Evolutionary conservation across 2,329 filamentous ascomycete genomes (phyloP).

Genomic region (Tothia fuscella): DNA sequence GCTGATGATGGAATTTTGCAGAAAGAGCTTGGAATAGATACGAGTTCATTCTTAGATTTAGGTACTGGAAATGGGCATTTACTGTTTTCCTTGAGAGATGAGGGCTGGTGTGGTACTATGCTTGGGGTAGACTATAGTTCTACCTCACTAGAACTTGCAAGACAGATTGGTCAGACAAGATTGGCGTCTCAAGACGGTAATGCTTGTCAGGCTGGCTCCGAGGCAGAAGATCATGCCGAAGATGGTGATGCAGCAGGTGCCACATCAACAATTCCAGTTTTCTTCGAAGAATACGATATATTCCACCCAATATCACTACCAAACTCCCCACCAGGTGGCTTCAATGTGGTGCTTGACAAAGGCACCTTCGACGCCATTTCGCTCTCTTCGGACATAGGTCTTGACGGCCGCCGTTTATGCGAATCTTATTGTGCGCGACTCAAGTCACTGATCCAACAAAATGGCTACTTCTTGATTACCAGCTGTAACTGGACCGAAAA

Average conservation of each 20-base stretch:
- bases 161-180: conserved; percentile 37
- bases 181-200: conserved; percentile 2
- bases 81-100: conserved; percentile 65
- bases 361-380: conserved; percentile 95
- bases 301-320: conserved; percentile 5
- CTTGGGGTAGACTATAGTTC: conserved; percentile 82
- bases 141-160: conserved; percentile 62
- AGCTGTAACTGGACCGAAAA: conserved; percentile 97
- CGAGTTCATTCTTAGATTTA: conserved; percentile 62
- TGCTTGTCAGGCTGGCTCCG: conserved; percentile 14
- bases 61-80: conserved; percentile 92
- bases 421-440: conserved; percentile 65
- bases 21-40: conserved; percentile 18
- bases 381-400: conserved; percentile 51
- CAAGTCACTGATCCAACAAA: conserved; percentile 49
- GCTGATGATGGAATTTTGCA: conserved; percentile 35
- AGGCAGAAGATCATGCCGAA: conserved; percentile 18
- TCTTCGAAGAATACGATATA: conserved; percentile 8
- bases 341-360: conserved; percentile 93
- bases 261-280: background rate
- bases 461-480: conserved; percentile 67
- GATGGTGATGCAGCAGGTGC: conserved; percentile 11
- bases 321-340: conserved; percentile 26
- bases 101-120: conserved; percentile 56
- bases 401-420: conserved; percentile 47